Percentiles rank a stretch among this genome's conserved stretches.
phyloP scores from a whole-genome alignment of 345 rosid genomes.

The Firmiana major region DNA sequence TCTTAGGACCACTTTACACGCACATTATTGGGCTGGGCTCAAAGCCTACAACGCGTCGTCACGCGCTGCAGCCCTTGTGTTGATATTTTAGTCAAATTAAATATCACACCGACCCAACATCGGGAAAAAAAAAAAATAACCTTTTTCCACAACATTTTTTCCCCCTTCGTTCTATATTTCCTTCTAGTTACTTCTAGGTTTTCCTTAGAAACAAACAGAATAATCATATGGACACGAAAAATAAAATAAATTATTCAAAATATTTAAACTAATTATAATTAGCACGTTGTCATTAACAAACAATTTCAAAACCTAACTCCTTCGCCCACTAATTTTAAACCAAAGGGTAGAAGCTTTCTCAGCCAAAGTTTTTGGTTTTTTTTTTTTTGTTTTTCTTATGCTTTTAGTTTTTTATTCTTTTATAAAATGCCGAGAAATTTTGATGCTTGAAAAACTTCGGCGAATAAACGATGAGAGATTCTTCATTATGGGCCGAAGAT shows the following conservation, averaged over 20 bases:
- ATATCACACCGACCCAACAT: not conserved
- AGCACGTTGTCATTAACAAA: not conserved
- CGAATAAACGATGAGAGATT: conserved; percentile 10
- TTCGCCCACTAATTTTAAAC: not conserved
- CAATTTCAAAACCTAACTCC: conserved; percentile 10
- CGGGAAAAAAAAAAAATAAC: too few relatives aligned
- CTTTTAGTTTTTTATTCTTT: not conserved
- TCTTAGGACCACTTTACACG: not conserved
- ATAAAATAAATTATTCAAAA: not conserved
- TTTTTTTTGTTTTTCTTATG: not conserved
- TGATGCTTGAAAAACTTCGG: conserved; percentile 1
- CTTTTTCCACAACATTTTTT: not conserved
- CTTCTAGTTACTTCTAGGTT: conserved; percentile 9
- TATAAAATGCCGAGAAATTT: not conserved
- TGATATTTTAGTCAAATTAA: not conserved
- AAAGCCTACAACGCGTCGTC: not conserved
- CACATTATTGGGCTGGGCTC: not conserved
- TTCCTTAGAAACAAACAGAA: conserved; percentile 15
- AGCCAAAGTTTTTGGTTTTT: not conserved
- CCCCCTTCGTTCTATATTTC: not conserved
- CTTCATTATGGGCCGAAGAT: conserved; percentile 21
- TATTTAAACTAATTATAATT: not conserved
- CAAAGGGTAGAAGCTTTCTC: not conserved
- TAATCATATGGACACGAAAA: not conserved
- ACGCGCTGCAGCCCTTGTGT: not conserved